Conservation (phyloP, 2,329 filamentous ascomycete genomes). For the Myriangium duriaei region DNA sequence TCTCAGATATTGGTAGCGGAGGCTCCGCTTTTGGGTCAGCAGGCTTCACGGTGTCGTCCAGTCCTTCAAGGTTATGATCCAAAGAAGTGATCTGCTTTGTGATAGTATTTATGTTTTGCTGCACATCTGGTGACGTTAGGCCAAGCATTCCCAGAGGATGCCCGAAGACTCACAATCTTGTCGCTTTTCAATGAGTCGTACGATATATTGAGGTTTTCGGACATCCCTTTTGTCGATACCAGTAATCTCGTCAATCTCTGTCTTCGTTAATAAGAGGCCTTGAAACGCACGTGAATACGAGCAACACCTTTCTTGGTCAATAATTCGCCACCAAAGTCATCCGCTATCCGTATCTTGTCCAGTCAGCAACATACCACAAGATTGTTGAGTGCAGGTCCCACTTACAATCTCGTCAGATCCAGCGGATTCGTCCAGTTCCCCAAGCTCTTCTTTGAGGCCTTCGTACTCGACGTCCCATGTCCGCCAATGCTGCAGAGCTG, state of each 20-base stretch:
- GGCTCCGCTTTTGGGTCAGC: slow-evolving; percentile 42
- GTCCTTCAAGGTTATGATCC: slow-evolving; percentile 56
- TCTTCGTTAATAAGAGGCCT: slow-evolving; percentile 5
- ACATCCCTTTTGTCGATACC: slow-evolving; percentile 31
- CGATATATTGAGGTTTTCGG: slow-evolving; percentile 49
- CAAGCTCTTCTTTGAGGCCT: slow-evolving; percentile 69
- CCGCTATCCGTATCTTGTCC: slow-evolving; percentile 33
- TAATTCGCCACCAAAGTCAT: slow-evolving; percentile 50
- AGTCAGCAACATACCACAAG: slow-evolving; percentile 9
- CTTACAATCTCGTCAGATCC: slow-evolving; percentile 41
- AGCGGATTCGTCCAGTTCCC: slow-evolving; percentile 38
- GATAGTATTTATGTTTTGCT: slow-evolving; percentile 63
- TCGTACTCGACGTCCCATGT: slow-evolving; percentile 89
- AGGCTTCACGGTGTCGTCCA: slow-evolving; percentile 36
- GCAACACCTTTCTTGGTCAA: slow-evolving; percentile 43
- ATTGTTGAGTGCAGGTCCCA: background rate
- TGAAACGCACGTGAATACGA: too few relatives aligned
- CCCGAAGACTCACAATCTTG: slow-evolving; percentile 59
- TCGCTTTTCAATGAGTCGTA: slow-evolving; percentile 56
- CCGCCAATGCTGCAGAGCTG: slow-evolving; percentile 76
- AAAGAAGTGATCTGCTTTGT: slow-evolving; percentile 58
- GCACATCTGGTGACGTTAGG: slow-evolving; percentile 57
- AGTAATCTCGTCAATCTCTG: slow-evolving; percentile 43
- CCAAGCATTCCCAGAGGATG: too few relatives aligned
- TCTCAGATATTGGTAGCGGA: slow-evolving; percentile 72